Conservation (phyloP, 441 rosid species). For the Bruguiera hainesii region DNA sequence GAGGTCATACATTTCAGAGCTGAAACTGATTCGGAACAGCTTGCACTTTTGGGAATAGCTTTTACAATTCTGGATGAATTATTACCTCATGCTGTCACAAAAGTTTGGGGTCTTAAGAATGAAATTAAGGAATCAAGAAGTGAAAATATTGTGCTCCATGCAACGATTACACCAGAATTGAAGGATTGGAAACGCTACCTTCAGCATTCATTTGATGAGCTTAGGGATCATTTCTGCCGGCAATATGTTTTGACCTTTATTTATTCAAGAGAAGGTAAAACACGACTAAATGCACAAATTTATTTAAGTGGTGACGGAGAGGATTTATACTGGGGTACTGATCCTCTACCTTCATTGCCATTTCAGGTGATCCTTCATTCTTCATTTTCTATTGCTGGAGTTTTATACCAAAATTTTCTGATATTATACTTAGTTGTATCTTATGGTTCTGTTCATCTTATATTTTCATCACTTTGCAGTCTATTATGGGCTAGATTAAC, state of each 20-base stretch:
- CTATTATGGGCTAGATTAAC: background rate
- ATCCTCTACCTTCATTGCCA: conserved; percentile 86
- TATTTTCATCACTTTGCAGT: conserved; percentile 4
- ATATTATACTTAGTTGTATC: background rate
- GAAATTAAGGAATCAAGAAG: conserved; percentile 43
- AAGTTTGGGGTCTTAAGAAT: conserved; percentile 59
- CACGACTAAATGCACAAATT: conserved; percentile 70
- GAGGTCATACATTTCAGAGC: conserved; percentile 68
- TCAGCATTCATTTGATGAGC: conserved; percentile 89
- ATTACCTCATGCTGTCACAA: conserved; percentile 53
- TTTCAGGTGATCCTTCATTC: conserved; percentile 63
- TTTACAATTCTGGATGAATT: conserved; percentile 87
- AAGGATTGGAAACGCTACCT: conserved; percentile 91
- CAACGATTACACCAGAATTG: conserved; percentile 46
- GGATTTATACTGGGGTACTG: conserved; percentile 47
- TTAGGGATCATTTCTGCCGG: conserved; percentile 85
- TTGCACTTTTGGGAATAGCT: conserved; percentile 87
- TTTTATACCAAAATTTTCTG: background rate
- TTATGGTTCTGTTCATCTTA: background rate
- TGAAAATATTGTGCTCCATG: conserved; percentile 39
- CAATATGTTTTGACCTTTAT: conserved; percentile 94
- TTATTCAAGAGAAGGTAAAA: conserved; percentile 89
- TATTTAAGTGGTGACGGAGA: conserved; percentile 67
- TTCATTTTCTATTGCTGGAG: background rate
- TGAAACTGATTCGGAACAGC: conserved; percentile 92